Base-by-base conservation (phyloP, 2,329 filamentous ascomycete genomes). In the Endoconidiophora laricicola region DNA sequence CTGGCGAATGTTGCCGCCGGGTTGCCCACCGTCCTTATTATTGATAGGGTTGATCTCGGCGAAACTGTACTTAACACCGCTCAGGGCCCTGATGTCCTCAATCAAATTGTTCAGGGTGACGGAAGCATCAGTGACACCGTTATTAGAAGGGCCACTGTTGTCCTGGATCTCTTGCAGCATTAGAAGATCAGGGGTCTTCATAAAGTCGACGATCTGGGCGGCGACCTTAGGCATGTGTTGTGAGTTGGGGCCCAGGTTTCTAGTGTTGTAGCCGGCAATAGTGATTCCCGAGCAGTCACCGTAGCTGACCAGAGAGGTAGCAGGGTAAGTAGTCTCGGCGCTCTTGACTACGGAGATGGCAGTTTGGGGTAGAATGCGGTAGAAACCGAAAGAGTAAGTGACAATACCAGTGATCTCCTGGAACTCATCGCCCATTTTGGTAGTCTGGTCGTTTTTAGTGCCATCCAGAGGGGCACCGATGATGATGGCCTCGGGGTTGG, bases 121-220 rank as follows among this genome's bases (percentile, higher is more conserved):
- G 58, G 79, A 78, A 40, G 76, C 74, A 39, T 62, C 64, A 12
- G 70, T 67, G 40, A 71, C 68, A 54, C 72, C 78, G 56, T 83
- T 71, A 60, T 83, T 69, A 10, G 69, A 74, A 2, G 70, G 61
- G 12, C 81, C 81, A 39, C 69, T 72, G 65, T 79, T 68, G 59
- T 85, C 81, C 62, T 84, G 81, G 43, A 85, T 66, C 62, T 85
- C 81, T 60, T 85, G 81, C 2, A 86, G 58, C 59, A 83, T 82
- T 52, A 86, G 58, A 4, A 85, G 60, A 58, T 81, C 77, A 0
- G 81, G 81, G 0, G 71, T 72, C 52, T 69, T 70, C 55, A 85
- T 64, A 62, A 77, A 78, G 55, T 74, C 64, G 48, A 78, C 76
- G 55, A 86, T 81, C 57, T 85, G 78, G 6, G 67, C 63, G 2